Conservation (phyloP, 176 grass and related monocot species). For the Dactylis glomerata region DNA sequence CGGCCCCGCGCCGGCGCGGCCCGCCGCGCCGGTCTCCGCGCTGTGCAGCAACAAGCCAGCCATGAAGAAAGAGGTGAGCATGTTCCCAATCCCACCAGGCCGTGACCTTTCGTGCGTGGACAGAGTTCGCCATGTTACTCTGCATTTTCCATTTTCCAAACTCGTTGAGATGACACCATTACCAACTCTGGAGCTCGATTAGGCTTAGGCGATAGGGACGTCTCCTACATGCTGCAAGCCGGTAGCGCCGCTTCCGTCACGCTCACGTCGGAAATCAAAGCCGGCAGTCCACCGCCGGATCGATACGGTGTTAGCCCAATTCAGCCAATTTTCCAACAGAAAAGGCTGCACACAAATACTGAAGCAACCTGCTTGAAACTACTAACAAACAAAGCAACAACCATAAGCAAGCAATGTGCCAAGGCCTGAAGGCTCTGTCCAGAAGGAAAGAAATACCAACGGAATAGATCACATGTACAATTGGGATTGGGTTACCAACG, state of each 20-base stretch:
- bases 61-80: constrained; percentile 68
- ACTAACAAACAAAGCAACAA: not conserved
- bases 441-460: too few species aligned
- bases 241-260: not conserved
- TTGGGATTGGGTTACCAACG: too few species aligned
- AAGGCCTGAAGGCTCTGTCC: too few species aligned
- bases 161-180: not conserved
- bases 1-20: not conserved
- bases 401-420: too few species aligned
- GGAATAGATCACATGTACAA: too few species aligned
- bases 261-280: not conserved
- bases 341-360: not conserved
- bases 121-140: not conserved
- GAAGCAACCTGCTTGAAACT: not conserved
- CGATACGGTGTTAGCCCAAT: not conserved
- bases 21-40: not conserved
- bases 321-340: not conserved
- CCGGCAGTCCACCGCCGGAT: not conserved
- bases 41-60: constrained; percentile 18
- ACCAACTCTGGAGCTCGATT: not conserved
- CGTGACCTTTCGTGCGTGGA: too few species aligned
- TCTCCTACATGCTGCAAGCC: not conserved
- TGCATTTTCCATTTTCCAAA: not conserved
- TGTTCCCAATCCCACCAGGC: not conserved
- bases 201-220: constrained; percentile 12